Evolutionary conservation across 768 basidiomycete genomes (phyloP).

Genomic region (Pleurotus citrinopileatus): DNA sequence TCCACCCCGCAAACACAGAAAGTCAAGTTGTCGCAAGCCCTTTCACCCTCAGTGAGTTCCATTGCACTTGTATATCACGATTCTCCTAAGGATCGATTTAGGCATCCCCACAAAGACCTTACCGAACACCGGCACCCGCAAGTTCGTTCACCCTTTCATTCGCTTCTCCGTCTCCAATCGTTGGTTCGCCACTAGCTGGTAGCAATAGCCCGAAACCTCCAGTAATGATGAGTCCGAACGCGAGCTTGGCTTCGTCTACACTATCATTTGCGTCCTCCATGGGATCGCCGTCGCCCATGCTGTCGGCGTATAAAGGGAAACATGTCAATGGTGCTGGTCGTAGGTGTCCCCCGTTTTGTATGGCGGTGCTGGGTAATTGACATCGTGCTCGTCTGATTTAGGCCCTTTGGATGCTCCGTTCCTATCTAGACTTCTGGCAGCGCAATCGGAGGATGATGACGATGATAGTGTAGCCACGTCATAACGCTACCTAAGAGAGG

Average conservation of each 20-base stretch:
- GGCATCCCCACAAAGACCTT: slow-evolving; percentile 5
- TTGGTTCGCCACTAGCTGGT: neutral
- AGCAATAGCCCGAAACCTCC: neutral
- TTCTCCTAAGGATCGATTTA: neutral
- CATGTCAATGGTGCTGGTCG: slow-evolving; percentile 7
- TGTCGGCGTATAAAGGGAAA: slow-evolving; percentile 13
- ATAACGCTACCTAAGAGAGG: no score
- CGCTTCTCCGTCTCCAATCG: neutral
- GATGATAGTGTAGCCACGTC: neutral
- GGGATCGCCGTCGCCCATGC: slow-evolving; percentile 21
- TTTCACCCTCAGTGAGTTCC: slow-evolving; percentile 5
- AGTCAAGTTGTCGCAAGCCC: neutral
- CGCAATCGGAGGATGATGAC: neutral
- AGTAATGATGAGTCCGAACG: neutral
- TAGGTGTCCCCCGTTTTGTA: neutral
- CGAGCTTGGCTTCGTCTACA: neutral
- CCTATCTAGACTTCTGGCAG: slow-evolving; percentile 1
- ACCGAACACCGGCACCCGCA: neutral
- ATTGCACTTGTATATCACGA: neutral
- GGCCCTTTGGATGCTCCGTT: neutral
- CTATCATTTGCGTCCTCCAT: neutral
- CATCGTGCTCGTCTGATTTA: neutral
- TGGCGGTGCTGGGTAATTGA: neutral
- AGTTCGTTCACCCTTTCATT: slow-evolving; percentile 1
- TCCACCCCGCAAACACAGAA: neutral